Evolutionary conservation across 495 filamentous ascomycete species (phyloP).

Genomic region (Bacidia gigantensis): DNA sequence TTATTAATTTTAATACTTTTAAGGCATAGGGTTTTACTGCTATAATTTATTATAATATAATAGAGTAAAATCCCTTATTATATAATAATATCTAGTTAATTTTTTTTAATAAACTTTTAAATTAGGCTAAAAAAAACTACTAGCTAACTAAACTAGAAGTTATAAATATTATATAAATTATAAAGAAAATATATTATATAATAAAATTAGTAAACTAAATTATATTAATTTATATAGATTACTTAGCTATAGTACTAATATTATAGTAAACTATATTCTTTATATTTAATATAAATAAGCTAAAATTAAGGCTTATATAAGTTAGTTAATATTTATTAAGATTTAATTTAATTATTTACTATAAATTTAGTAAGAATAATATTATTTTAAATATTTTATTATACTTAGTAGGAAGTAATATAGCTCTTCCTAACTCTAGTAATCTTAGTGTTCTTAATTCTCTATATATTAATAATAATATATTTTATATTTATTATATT

Average conservation of each 20-base stretch:
- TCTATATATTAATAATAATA: neutral
- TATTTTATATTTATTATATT: neutral
- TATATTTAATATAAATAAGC: conserved; percentile 2
- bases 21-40: neutral
- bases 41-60: conserved; percentile 5
- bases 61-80: neutral
- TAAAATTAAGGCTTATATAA: neutral
- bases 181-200: conserved; percentile 5
- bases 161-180: neutral
- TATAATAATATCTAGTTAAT: conserved; percentile 4
- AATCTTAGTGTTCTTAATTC: too few species aligned
- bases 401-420: neutral
- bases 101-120: conserved; percentile 8
- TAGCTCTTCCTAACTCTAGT: too few species aligned
- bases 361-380: neutral
- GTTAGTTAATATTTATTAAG: neutral
- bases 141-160: conserved; percentile 7
- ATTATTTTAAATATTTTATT: neutral
- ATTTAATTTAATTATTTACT: neutral
- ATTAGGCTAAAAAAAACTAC: conserved; percentile 5
- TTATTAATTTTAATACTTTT: conserved; percentile 2
- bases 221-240: conserved; percentile 1
- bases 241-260: neutral
- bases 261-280: neutral
- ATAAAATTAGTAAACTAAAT: neutral